Evolutionary conservation across 352 stramenopile species (phyloP), one percentile per base, ranked within the genome.

Genomic region (Globisporangium ultimum): DNA sequence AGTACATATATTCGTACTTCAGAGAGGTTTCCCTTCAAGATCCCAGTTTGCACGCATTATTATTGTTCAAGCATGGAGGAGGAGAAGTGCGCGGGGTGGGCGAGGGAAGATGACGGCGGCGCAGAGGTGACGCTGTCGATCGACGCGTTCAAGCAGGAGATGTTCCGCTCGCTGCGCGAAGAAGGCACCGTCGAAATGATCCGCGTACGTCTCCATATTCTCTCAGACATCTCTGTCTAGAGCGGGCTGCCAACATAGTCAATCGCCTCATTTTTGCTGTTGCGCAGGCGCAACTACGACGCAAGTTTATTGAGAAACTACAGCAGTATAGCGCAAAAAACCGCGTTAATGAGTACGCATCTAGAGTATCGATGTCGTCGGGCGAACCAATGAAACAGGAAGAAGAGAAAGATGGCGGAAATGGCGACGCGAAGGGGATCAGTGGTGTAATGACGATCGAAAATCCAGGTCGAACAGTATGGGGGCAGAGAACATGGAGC

Each of bases 281-380:
- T 47, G 42, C 49, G n/a, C 15, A 89, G 79, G 81, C 77, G 10
- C 81, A 91, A 52, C 63, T 91, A 22, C 68, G 81, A n/a, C 71
- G 79, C 9, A 64, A 66, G 3, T 88, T 89, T 34, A 88, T 89
- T 20, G 78, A 89, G 59, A 91, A 91, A 52, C 62, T 91, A 43
- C 74, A 80, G 57, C 62, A 74, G 17, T 68, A 85, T 64, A 66
- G 18, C 58, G 38, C 21, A 45, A 67, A 20, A 15, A 18, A 41
- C 8, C 58, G 24, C 8, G 21, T 32, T 17, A 24, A 12, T 24
- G 22, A 20, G 45, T 14, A 20, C 10, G 24, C 10, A 28, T 12
- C 5, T 12, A 17, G 4, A n/a, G 22, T 42, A 36, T 21, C 28
- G 42, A 43, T 28, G 18, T 0, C 53, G 24, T 24, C 47, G 55